These are phyloP conservation scores for Nakaseomyces glabratus DNA, from an alignment of 1,139 yeast genomes.

Conservation along the genomic window DNA sequence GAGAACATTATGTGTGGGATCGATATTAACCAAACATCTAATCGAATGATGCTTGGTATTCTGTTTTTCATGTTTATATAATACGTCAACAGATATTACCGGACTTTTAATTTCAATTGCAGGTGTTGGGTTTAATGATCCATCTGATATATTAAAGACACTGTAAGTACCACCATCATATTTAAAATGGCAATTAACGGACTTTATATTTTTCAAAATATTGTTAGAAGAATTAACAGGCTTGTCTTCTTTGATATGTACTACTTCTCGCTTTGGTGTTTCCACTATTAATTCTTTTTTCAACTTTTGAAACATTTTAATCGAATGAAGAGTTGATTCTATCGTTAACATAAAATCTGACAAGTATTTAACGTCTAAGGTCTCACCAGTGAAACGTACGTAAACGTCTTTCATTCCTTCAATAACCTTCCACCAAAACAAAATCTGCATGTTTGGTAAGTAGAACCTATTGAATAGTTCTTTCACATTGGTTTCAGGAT, in stretches of 20 bases:
- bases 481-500: slow-evolving; percentile 40
- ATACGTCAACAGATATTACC: slow-evolving; percentile 50
- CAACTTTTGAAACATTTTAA: slow-evolving; percentile 37
- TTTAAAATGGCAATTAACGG: slow-evolving; percentile 44
- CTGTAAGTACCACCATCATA: slow-evolving; percentile 68
- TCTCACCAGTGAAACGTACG: slow-evolving; percentile 52
- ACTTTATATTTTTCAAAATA: slow-evolving; percentile 32
- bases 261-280: slow-evolving; percentile 10
- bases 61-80: slow-evolving; percentile 33
- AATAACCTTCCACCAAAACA: slow-evolving; percentile 38
- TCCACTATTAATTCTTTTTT: slow-evolving; percentile 16
- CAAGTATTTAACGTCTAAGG: slow-evolving; percentile 53
- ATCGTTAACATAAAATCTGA: slow-evolving; percentile 43
- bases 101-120: slow-evolving; percentile 70
- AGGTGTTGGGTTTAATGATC: slow-evolving; percentile 41
- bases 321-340: slow-evolving; percentile 41
- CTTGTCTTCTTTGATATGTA: slow-evolving; percentile 7
- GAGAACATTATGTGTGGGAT: slow-evolving; percentile 62
- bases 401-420: slow-evolving; percentile 35
- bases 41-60: slow-evolving; percentile 29
- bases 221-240: slow-evolving; percentile 9
- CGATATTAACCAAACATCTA: slow-evolving; percentile 23
- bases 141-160: slow-evolving; percentile 36
- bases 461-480: slow-evolving; percentile 50
- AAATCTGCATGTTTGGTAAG: slow-evolving; percentile 56